Evolutionary conservation across 163 green algal species (phyloP).

Genomic region (Scenedesmus sp.): DNA sequence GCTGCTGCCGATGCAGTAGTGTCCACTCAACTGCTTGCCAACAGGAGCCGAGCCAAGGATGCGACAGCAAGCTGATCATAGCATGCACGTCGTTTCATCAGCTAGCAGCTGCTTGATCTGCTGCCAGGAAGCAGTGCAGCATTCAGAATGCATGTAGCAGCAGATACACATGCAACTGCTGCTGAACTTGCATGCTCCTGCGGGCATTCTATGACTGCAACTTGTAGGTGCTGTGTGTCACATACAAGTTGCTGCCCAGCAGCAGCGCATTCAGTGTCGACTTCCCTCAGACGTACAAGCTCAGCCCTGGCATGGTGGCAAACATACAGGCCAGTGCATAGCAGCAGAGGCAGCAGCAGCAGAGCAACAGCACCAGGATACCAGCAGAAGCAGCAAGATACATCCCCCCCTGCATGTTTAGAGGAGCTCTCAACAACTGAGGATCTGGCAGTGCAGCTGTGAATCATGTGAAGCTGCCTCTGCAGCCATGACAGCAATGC

Average conservation of each 20-base stretch:
- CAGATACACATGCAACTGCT: not conserved
- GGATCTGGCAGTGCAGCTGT: not conserved
- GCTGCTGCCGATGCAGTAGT: not conserved
- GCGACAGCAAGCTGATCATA: not conserved
- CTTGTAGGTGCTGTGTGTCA: slow-evolving; percentile 70
- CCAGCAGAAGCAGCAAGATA: not conserved
- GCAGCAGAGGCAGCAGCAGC: slow-evolving; percentile 21
- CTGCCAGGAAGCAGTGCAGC: not conserved
- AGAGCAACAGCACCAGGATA: slow-evolving; percentile 25
- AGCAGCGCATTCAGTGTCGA: slow-evolving; percentile 86
- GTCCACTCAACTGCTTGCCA: not conserved
- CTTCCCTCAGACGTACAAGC: slow-evolving; percentile 79
- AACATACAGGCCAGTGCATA: slow-evolving; percentile 67
- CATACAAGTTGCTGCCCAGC: slow-evolving; percentile 77
- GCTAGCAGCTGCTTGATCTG: not conserved
- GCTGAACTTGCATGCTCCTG: not conserved
- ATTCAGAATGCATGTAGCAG: not conserved
- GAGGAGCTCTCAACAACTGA: not conserved
- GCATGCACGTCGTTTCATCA: not conserved
- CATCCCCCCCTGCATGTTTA: not conserved
- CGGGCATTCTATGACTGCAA: not conserved
- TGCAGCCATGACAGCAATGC: not conserved
- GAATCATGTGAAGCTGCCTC: not conserved
- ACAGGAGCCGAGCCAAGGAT: not conserved
- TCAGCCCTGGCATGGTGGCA: slow-evolving; percentile 79